Percentiles rank a stretch among this genome's conserved stretches.
These are phyloP conservation scores for Pseudocercospora fijiensis DNA, from an alignment of 2,329 filamentous ascomycete genomes.

Conservation along the genomic window DNA sequence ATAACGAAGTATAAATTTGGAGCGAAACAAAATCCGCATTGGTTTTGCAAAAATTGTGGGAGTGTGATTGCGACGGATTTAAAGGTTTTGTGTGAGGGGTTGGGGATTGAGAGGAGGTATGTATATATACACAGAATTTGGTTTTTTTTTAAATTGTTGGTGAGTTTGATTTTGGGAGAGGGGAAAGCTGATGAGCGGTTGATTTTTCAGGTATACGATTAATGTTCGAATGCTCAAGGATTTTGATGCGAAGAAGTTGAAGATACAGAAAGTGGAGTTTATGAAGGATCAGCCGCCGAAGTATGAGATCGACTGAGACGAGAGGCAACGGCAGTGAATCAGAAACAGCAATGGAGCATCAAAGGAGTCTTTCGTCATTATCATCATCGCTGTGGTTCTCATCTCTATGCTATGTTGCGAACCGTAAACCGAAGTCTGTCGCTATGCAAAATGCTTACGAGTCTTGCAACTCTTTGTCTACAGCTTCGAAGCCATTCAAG, in stretches of 20 bases:
- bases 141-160: too few species aligned
- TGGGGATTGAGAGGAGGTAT: constrained; percentile 1
- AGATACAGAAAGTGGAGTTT: constrained; percentile 16
- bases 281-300: constrained; percentile 27
- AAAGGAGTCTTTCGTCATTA: not conserved
- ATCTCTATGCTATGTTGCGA: not conserved
- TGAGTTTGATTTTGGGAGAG: too few species aligned
- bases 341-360: not conserved
- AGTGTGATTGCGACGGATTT: constrained; percentile 28
- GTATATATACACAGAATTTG: too few species aligned
- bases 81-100: constrained; percentile 19
- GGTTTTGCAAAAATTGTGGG: constrained; percentile 30
- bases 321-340: too few species aligned
- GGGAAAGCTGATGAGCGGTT: too few species aligned
- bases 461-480: constrained; percentile 71
- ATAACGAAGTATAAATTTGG: constrained; percentile 25
- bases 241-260: constrained; percentile 27
- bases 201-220: constrained; percentile 19
- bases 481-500: constrained; percentile 78
- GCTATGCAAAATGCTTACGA: not conserved
- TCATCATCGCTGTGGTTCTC: not conserved
- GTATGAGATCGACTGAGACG: constrained; percentile 13
- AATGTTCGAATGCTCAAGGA: constrained; percentile 33
- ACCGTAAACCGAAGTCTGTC: not conserved
- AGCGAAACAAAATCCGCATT: constrained; percentile 25